phyloP scores from a whole-genome alignment of 2,329 filamentous ascomycete genomes.

The Boeremia lycopersici region DNA sequence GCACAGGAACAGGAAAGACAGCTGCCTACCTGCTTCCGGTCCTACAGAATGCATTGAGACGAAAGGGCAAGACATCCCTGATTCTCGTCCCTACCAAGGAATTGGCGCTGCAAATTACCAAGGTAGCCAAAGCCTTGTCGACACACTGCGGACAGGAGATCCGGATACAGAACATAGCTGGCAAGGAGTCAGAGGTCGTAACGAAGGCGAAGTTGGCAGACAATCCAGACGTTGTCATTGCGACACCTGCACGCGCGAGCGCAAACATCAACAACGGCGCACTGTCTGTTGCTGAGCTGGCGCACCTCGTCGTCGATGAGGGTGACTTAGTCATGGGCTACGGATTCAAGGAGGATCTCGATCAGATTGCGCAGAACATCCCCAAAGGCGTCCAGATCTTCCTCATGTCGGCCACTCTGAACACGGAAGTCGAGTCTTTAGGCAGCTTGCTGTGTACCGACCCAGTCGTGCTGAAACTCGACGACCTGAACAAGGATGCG shows the following conservation, averaged over 20 bases:
- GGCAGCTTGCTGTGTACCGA: slow-evolving; percentile 85
- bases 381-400: slow-evolving; percentile 88
- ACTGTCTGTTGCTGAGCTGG: slow-evolving; percentile 72
- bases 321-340: slow-evolving; percentile 93
- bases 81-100: slow-evolving; percentile 95
- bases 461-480: slow-evolving; percentile 79
- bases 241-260: slow-evolving; percentile 84
- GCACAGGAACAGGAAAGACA: slow-evolving; percentile 96
- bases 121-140: slow-evolving; percentile 76
- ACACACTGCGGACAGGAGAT: slow-evolving; percentile 86
- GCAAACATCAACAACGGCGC: slow-evolving; percentile 76
- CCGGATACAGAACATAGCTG: slow-evolving; percentile 81
- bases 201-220: slow-evolving; percentile 85
- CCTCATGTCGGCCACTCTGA: slow-evolving; percentile 92
- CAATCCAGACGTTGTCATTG: slow-evolving; percentile 85
- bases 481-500: slow-evolving; percentile 78
- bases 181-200: slow-evolving; percentile 88
- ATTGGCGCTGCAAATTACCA: slow-evolving; percentile 88
- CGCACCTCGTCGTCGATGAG: slow-evolving; percentile 87
- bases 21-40: slow-evolving; percentile 92
- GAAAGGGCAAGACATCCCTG: slow-evolving; percentile 77
- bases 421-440: slow-evolving; percentile 82
- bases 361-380: slow-evolving; percentile 75
- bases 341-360: slow-evolving; percentile 88
- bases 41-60: slow-evolving; percentile 81